Base-by-base conservation (phyloP, 1,139 yeast species). In the Entelexis sorbosivorans region DNA sequence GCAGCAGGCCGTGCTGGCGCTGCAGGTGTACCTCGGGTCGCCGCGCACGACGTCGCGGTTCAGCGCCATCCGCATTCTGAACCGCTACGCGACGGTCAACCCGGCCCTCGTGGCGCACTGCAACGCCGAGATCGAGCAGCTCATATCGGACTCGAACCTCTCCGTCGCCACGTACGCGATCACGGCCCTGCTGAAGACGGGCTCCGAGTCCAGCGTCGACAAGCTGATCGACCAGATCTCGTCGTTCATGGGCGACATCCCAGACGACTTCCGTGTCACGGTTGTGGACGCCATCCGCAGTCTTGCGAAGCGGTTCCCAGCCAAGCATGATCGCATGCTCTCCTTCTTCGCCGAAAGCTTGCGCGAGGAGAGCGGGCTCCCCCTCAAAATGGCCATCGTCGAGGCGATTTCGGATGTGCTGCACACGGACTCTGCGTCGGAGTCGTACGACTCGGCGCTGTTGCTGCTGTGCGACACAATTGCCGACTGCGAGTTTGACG, bases 161-260 rank as follows among this genome's bases (percentile, higher is more conserved):
- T 82, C 95, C 38, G 81, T 91, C 60, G 91, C 97, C n/a, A 91
- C 98, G n/a, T 89, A 88, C 68, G 97, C 98, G 31, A 91, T 91
- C 65, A 91, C 98, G 43, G 91, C 97, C 3, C 74, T 91, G 64
- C 78, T 91, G 66, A 91, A 89, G 71, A 91, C 98, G 7, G 95
- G 96, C 68, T 91, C 91, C 55, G 83, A 88, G 56, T 88, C 84
- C 58, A 82, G 82, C 63, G 95, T 91, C 52, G 96, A 91, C 65
- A 77, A 95, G 63, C 77, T 91, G 61, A 86, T 91, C 68, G 74
- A 81, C 58, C 89, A 88, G 57, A 87, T 93, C 72, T 83, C 86
- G 39, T 82, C 87, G 64, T 87, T 89, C 83, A 44, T 55, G 44
- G 87, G 81, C 64, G 97, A 89, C 61, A 91, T 91, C 60, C 80